Conservation (phyloP, 2,329 filamentous ascomycete genomes). For the Aspergillus brasiliensis region DNA sequence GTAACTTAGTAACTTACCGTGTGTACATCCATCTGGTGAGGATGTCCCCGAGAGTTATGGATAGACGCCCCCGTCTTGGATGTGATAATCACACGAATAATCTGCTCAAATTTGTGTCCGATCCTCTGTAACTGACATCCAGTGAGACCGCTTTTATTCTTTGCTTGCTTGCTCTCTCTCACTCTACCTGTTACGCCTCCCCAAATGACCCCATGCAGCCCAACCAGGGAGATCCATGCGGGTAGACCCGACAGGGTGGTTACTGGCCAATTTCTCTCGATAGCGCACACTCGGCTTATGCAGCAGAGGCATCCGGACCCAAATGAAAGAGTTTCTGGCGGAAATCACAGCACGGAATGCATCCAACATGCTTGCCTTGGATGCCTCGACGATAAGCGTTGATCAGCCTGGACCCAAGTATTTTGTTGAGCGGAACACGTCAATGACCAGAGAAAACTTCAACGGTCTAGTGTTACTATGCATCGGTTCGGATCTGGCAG, state of each 20-base stretch:
- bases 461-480: not conserved
- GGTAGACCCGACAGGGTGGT: conserved; percentile 24
- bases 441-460: not conserved
- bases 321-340: not conserved
- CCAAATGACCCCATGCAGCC: conserved; percentile 5
- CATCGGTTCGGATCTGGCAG: not conserved
- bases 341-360: not conserved
- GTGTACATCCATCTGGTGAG: no score
- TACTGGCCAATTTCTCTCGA: conserved; percentile 10
- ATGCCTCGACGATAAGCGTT: not conserved
- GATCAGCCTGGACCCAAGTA: not conserved
- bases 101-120: not conserved
- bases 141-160: not conserved
- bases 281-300: not conserved
- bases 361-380: no score
- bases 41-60: no score
- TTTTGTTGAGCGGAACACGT: not conserved
- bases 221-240: conserved; percentile 7
- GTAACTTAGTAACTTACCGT: no score
- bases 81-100: not conserved
- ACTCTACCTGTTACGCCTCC: not conserved
- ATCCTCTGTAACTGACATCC: not conserved
- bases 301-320: not conserved
- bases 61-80: no score
- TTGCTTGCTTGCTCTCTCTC: not conserved